A percentile compares a stretch with the other conserved stretches of the same genome.
Conservation (phyloP, 2,329 filamentous ascomycete genomes). For the Fusarium sp. region DNA sequence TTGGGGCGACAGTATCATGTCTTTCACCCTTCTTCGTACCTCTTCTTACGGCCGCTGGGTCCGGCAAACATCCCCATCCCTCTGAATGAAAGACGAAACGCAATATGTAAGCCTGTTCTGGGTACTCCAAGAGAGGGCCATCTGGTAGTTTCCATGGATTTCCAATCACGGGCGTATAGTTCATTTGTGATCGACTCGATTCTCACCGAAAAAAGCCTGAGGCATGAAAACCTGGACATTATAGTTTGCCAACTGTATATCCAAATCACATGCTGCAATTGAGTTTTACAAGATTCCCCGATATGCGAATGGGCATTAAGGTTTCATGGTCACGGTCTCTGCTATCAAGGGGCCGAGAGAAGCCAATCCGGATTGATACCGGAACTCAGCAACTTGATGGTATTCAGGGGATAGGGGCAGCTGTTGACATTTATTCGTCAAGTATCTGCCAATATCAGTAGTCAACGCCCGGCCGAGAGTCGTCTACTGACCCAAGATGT, state of each 20-base stretch:
- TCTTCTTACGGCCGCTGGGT: neutral
- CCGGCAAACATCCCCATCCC: neutral
- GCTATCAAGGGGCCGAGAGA: neutral
- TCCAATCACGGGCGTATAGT: neutral
- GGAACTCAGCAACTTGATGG: neutral
- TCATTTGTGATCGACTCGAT: neutral
- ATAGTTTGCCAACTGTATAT: neutral
- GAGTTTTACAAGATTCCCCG: neutral
- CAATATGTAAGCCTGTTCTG: neutral
- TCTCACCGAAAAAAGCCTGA: neutral
- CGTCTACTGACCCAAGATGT: neutral
- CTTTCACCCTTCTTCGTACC: neutral
- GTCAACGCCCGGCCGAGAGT: neutral
- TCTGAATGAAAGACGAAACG: neutral
- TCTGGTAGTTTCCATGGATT: neutral
- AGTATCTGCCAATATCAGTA: neutral
- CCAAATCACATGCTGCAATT: neutral
- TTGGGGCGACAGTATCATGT: neutral
- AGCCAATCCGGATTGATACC: neutral
- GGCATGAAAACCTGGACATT: neutral
- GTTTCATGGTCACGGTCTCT: neutral
- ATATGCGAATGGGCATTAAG: neutral
- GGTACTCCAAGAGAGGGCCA: neutral
- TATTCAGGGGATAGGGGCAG: neutral
- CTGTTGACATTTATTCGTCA: neutral